Percentiles rank a stretch among this genome's conserved stretches.
Evolutionary conservation across 192 early-diverging fungal genomes (phyloP).

Genomic region (Pilaira anomala): DNA sequence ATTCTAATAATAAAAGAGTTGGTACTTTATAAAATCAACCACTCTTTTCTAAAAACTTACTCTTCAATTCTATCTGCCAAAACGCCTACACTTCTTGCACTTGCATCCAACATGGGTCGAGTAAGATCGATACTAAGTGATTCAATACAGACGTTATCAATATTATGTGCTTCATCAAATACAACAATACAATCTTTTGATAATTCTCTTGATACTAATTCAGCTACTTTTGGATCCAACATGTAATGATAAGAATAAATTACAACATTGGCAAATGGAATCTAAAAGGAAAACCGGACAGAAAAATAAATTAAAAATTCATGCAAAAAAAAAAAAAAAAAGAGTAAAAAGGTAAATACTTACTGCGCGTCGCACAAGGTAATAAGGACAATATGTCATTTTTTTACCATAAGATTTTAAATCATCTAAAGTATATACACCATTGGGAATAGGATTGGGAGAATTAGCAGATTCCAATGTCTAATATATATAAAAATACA

Average conservation of each 20-base stretch:
- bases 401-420: slow-evolving; percentile 74
- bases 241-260: slow-evolving; percentile 99
- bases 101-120: slow-evolving; percentile 84
- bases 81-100: slow-evolving; percentile 72
- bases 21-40: neutral
- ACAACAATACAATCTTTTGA: slow-evolving; percentile 95
- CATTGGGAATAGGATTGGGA: slow-evolving; percentile 66
- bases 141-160: slow-evolving; percentile 99
- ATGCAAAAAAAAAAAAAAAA: neutral
- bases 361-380: slow-evolving; percentile 82
- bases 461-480: slow-evolving; percentile 62
- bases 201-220: slow-evolving; percentile 92
- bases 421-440: slow-evolving; percentile 97
- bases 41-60: slow-evolving; percentile 40
- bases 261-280: slow-evolving; percentile 90
- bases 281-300: slow-evolving; percentile 35
- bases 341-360: too few species aligned
- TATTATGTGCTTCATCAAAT: slow-evolving; percentile 99
- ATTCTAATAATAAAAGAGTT: slow-evolving; percentile 44
- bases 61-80: slow-evolving; percentile 72
- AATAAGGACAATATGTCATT: slow-evolving; percentile 91
- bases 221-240: slow-evolving; percentile 99
- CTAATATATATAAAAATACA: slow-evolving; percentile 34
- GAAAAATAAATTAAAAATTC: neutral
- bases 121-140: slow-evolving; percentile 93